These are phyloP conservation scores for Mucor velutinosus DNA, from an alignment of 371 early-diverging fungal genomes.

Conservation along the genomic window DNA sequence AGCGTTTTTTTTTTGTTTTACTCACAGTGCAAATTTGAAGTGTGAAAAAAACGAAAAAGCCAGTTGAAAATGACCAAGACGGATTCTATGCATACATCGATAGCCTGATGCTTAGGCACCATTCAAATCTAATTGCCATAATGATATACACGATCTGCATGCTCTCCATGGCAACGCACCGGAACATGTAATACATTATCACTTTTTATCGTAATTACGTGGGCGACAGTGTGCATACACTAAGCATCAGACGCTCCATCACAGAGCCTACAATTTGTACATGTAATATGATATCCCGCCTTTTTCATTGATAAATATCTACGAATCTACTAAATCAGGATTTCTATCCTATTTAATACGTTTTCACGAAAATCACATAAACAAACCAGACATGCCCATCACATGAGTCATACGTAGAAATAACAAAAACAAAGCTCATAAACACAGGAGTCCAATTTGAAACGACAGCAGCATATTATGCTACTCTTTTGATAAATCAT, in stretches of 20 bases:
- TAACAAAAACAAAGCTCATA: neutral
- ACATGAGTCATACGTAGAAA: slow-evolving; percentile 4
- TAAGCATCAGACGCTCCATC: neutral
- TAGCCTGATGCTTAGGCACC: neutral
- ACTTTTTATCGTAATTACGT: neutral
- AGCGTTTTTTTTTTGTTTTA: neutral
- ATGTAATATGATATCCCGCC: neutral
- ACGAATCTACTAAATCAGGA: neutral
- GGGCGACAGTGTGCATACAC: neutral
- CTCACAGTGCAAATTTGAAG: neutral
- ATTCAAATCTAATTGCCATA: neutral
- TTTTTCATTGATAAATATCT: neutral
- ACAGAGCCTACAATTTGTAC: neutral
- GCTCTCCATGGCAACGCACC: neutral
- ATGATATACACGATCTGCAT: neutral
- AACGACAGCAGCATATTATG: neutral
- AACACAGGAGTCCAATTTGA: neutral
- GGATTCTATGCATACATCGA: neutral
- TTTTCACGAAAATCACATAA: neutral
- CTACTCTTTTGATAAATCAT: neutral
- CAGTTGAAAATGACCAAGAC: neutral
- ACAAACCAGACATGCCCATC: neutral
- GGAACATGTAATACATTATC: neutral
- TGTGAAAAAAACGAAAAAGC: neutral
- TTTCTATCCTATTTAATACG: neutral